Conservation (phyloP, 495 filamentous ascomycete genomes). For the Mycothermus thermophilus region DNA sequence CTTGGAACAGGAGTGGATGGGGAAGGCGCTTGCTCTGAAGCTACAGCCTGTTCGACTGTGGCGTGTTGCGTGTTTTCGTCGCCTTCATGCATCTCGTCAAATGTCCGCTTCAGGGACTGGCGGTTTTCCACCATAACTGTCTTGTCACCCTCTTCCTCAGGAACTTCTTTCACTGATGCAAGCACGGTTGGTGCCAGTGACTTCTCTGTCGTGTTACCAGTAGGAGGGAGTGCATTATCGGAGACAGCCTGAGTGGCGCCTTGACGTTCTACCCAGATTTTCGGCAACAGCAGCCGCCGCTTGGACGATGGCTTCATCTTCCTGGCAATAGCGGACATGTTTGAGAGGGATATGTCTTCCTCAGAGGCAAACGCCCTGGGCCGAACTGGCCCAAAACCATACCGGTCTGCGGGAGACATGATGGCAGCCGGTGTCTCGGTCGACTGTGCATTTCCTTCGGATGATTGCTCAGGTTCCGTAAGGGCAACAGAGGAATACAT, state of each 20-base stretch:
- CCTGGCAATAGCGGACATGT: slow-evolving; percentile 10
- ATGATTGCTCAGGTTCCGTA: neutral
- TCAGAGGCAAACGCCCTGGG: slow-evolving; percentile 9
- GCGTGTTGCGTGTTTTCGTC: neutral
- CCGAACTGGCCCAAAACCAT: slow-evolving; percentile 17
- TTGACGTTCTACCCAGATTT: neutral
- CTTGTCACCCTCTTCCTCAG: too few species aligned
- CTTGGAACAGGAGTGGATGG: too few species aligned
- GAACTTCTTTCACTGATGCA: too few species aligned
- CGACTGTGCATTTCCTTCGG: neutral
- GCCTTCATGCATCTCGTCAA: slow-evolving; percentile 2
- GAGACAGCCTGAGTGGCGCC: neutral
- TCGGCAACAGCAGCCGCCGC: slow-evolving; percentile 18
- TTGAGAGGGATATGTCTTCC: slow-evolving; percentile 11
- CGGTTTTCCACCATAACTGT: too few species aligned
- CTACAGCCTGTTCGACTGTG: neutral
- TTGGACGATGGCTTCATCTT: slow-evolving; percentile 7
- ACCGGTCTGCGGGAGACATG: slow-evolving; percentile 1
- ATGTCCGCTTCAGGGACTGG: slow-evolving; percentile 1
- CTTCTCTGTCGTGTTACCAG: too few species aligned
- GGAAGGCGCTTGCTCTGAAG: too few species aligned
- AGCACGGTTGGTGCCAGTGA: too few species aligned
- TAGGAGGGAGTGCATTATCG: too few species aligned
- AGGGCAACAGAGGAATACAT: slow-evolving; percentile 22
- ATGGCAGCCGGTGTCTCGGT: neutral